Base-by-base conservation (phyloP, 2,329 filamentous ascomycete species). In the Clarireedia sp. region DNA sequence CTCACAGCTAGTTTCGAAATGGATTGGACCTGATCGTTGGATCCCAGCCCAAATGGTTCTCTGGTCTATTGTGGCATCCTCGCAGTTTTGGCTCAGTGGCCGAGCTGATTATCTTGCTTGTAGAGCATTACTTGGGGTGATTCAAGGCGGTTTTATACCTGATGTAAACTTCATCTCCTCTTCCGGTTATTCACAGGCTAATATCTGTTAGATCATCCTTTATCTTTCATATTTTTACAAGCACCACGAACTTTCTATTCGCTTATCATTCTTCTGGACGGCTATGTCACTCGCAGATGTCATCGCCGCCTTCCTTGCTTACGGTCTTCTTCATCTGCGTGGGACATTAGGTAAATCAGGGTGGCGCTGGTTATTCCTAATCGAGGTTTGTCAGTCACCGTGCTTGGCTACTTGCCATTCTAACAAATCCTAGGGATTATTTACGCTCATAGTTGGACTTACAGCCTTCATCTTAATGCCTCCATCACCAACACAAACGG, bases 41-140 rank as follows among this genome's bases (percentile, higher is more conserved):
- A 69, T 78, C 26, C 75, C 77, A 53, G 78, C 78, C 72, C 67
- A 78, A 17, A 70, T 69, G 38, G 77, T 75, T 70, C 75, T 74
- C 57, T 85, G 9, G 70, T 85, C 36, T 74, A 71, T 55, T 82
- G 65, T 80, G 74, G 73, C 64, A 80, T 51, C 82, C 78, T 0
- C 79, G 77, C 64, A 66, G 0, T 72, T 69, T 24, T 73, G 70
- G 43, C 46, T 65, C 17, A 59, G 48, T 16, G 62, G 60, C 0
- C 71, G 69, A 29, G 68, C 66, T 1, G 72, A 70, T 0, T 77
- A 65, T 48, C 47, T 63, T 12, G 26, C 60, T 26, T 58, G 40
- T 55, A 52, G 63, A 54, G 58, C 56, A 17, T 45, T 66, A 3
- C 59, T 66, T 5, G 63, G 62, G 26, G 58, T 64, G 56, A 53